Base-by-base conservation (phyloP, 208 protist species). In the Acanthamoeba polyphaga region DNA sequence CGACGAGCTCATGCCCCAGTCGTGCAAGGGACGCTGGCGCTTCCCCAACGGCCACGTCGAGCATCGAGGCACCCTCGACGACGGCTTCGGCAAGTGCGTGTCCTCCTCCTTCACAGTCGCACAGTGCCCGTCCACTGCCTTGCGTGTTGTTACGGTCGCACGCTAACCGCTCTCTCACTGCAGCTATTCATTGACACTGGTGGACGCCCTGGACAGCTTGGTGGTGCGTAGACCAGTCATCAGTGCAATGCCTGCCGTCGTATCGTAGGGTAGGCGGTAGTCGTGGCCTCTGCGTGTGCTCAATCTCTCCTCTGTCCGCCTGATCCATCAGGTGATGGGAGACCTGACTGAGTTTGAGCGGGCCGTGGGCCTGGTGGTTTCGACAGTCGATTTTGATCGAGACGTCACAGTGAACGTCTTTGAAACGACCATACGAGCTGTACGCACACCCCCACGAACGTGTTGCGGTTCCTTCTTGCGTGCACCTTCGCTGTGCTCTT, bases 361-460 rank as follows among this genome's bases (percentile, higher is more conserved):
- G 51, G 90, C 95, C 49, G 96, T 97, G 24, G 92, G 95, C 55
- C 98, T 97, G 96, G 92, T 98, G 13, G 88, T 97, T 34, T 95
- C 97, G 5, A 95, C 97, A 90, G 90, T 98, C 32, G 95, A 95
- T 38, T 96, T 96, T 95, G 95, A 98, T 38, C 93, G 82, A 15
- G 95, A 99, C 89, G 51, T 97, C 2, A 96, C 70, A 19, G 98
- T 98, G 0, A 98, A 97, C 10, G 97, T 98, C 22, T 99, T 99
- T 92, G 98, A 99, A 95, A 98, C 98, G 22, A 98, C 97, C 62
- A 99, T 99, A 89, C 96, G 98, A 55, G 95, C 98, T 0, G 72
- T 99, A 24, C 98, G 98, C 32, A 98, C 96, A 3, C 29, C 60
- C 60, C 22, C 72, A 58, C 27, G 32, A 58, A 19, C 66, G 24